Evolutionary conservation across 441 rosid species (phyloP), one percentile per base, ranked within the genome.

Genomic region (Adansonia madagascariensis): DNA sequence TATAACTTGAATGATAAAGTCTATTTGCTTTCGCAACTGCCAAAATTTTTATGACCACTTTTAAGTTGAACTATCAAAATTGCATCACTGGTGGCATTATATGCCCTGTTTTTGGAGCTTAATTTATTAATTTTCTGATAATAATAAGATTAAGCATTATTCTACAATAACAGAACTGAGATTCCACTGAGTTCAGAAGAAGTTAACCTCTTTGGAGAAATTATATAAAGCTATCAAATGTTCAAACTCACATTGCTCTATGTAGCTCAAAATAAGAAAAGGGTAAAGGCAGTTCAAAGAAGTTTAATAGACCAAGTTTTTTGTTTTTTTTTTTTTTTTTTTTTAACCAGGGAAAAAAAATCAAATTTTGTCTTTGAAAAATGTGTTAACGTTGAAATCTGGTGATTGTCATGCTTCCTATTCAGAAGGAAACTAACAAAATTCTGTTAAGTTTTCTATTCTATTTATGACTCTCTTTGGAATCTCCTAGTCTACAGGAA

Each of bases 401-500:
- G 24, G 35, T 0, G 9, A n/a, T 17, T 56, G 2, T 8, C 20
- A 27, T 50, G 27, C 7, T 50, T 70, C 44, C 22, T 70, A 27
- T 3, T 27, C 39, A 7, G 43, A 7, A 70, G 74, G 74, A 50
- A 70, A 50, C 15, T 50, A 55, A 27, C 57, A 27, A 53, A 27
- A 4, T 27, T 70, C 22, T 52, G 74, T 70, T 70, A 17, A 14
- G 55, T 31, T 43, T 18, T 39, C 10, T 41, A 41, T 35, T 63
- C 68, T 7, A 43, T 15, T 64, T 39, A 5, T 11, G 22, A 67
- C n/a, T 49, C 46, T 27, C 44, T 70, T 69, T 12, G n/a, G 43
- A 70, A 52, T 53, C 74, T 71, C 27, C 74, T 53, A 53, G 27
- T 53, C 74, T 27, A 24, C 20, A 52, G 74, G 24, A 52, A 31